Base-by-base conservation (phyloP, 2,329 filamentous ascomycete genomes). In the Lasiodiplodia sp. region DNA sequence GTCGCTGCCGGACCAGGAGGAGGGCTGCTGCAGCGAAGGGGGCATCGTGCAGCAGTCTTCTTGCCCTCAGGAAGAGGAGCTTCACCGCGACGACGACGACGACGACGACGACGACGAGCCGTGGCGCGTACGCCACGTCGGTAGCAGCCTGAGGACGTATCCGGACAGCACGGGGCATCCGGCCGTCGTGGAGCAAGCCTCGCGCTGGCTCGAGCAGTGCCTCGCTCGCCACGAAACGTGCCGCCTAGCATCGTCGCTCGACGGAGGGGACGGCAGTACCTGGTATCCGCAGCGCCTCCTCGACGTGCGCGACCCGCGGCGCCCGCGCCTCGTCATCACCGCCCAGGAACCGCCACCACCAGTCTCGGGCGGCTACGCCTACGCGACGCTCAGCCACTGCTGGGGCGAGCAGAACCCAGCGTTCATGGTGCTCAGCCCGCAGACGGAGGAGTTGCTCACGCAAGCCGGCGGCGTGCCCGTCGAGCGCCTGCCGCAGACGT, bases 331-430 rank as follows among this genome's bases (percentile, higher is more conserved):
- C 1, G 53, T 21, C n/a, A 4, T 57, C 28, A 37, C 53, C 1
- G 16, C 28, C 6, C 16, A 10, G 1, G 31, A 23, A 23, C n/a
- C n/a, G 11, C 3, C 3, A 4, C 25, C 25, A 25, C 25, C 1
- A n/a, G 16, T 21, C 21, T 6, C 6, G 12, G 40, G n/a, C 21
- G 14, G 25, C 7, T 31, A 58, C 28, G 69, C 60, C 6, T 70
- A 64, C 28, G 69, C 66, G 3, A 66, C 70, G 6, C 57, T 72
- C 21, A 73, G 71, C 38, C 70, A 72, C 55, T 71, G 69, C 56
- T 73, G 71, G 71, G 68, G 70, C 14, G 14, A 31, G n/a, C n/a
- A n/a, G 31, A 18, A 34, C 1, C 62, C 67, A 1, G 21, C 23
- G 3, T 70, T 70, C 44, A 12, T 68, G 11, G 51, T 23, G n/a